Conservation (phyloP, 495 filamentous ascomycete species). For the Hyphodiscus hymeniophilus region DNA sequence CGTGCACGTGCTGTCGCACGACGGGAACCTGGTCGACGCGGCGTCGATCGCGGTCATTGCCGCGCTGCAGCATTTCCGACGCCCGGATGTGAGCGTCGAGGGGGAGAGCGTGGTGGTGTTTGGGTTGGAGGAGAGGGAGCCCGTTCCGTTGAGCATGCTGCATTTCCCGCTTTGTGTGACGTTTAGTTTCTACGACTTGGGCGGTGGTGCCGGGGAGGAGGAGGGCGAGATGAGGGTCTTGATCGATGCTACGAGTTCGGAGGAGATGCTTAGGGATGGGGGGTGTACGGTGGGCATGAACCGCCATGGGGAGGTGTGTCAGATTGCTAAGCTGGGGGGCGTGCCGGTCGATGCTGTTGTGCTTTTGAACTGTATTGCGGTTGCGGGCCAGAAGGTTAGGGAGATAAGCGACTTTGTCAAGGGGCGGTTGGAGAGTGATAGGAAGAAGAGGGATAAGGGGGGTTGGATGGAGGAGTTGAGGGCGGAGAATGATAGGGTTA, state of each 20-base stretch:
- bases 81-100: slow-evolving; percentile 76
- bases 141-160: slow-evolving; percentile 78
- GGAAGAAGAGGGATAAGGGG: slow-evolving; percentile 61
- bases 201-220: slow-evolving; percentile 20
- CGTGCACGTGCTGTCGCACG: slow-evolving; percentile 80
- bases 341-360: slow-evolving; percentile 67
- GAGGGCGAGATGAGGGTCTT: slow-evolving; percentile 39
- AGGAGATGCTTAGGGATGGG: slow-evolving; percentile 80
- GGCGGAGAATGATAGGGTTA: slow-evolving; percentile 69
- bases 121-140: slow-evolving; percentile 74
- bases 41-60: slow-evolving; percentile 80
- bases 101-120: slow-evolving; percentile 78
- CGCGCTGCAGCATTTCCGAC: slow-evolving; percentile 79
- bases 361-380: slow-evolving; percentile 58
- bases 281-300: slow-evolving; percentile 83
- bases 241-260: slow-evolving; percentile 69
- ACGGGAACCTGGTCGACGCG: slow-evolving; percentile 80
- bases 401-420: slow-evolving; percentile 66
- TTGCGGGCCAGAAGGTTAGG: slow-evolving; percentile 70
- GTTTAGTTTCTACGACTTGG: slow-evolving; percentile 60
- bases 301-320: slow-evolving; percentile 82
- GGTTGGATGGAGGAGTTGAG: slow-evolving; percentile 71
- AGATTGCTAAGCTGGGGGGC: slow-evolving; percentile 82
- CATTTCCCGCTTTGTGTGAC: slow-evolving; percentile 86
- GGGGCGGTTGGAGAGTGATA: slow-evolving; percentile 64